phyloP scores from a whole-genome alignment of 2,329 filamentous ascomycete species.

The Pestalotiopsis sp. region DNA sequence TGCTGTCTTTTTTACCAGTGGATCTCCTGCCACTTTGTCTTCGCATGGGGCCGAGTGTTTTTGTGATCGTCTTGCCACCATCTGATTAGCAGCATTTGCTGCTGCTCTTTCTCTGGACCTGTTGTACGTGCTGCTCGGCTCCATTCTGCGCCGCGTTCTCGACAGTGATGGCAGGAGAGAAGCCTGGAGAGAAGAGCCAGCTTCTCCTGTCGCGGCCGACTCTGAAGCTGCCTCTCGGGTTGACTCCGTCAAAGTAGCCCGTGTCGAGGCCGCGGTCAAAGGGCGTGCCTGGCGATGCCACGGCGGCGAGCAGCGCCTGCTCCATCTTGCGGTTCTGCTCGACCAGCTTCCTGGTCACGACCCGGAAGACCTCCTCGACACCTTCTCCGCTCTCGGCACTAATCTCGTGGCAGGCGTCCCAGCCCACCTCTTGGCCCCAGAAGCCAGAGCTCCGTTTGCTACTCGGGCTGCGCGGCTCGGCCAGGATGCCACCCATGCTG shows the following conservation, averaged over 20 bases:
- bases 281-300: constrained; percentile 52
- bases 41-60: not conserved
- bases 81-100: constrained; percentile 13
- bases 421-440: constrained; percentile 92
- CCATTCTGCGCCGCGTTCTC: constrained; percentile 41
- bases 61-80: not conserved
- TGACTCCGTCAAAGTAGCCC: constrained; percentile 54
- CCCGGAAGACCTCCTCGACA: constrained; percentile 92
- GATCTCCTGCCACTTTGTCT: not conserved
- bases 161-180: constrained; percentile 54
- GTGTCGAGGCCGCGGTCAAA: constrained; percentile 39
- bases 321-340: constrained; percentile 68
- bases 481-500: constrained; percentile 39
- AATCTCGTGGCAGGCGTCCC: constrained; percentile 98
- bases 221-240: constrained; percentile 56
- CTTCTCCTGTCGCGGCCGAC: constrained; percentile 61
- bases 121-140: constrained; percentile 12
- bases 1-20: not conserved
- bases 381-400: constrained; percentile 92
- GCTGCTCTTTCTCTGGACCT: constrained; percentile 12
- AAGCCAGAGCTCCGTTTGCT: constrained; percentile 74
- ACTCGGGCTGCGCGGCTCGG: constrained; percentile 61
- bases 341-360: constrained; percentile 64
- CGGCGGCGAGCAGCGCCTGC: constrained; percentile 59
- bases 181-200: constrained; percentile 60